Base-by-base conservation (phyloP, 2,329 filamentous ascomycete genomes). In the Hypoxylon rubiginosum region DNA sequence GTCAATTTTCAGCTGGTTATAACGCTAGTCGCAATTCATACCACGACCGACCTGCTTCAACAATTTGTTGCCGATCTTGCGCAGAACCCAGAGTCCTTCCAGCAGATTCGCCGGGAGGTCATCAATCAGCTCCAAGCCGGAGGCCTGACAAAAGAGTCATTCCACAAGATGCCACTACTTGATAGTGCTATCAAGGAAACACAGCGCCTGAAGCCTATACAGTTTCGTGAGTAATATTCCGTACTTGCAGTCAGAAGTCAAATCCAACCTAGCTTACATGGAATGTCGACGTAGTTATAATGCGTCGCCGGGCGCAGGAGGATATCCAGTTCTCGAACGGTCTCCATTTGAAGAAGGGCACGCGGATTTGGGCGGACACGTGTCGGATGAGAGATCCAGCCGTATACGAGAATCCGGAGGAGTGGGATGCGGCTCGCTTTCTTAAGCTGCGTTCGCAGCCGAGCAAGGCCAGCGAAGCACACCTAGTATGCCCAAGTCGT, bases 61-160 rank as follows among this genome's bases (percentile, higher is more conserved):
- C 79, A 46, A 62, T 76, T 28, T 43, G 68, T 86, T 32, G 79
- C 78, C 54, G 81, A 85, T 53, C 72, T 86, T 6, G 75, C 75
- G 2, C 69, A 77, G 26, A 68, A 73, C 13, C 82, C 81, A 0
- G 81, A 85, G 55, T 76, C 78, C 60, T 66, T 82, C 32, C 76
- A 82, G 30, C 76, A 77, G 4, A 68, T 84, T 19, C 78, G 83
- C 2, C 73, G 82, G n/a, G 83, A 85, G 67, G 81, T 83, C 10
- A 64, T 74, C 19, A 64, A 67, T 0, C 64, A 72, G 13, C 59
- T 75, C 3, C 50, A 58, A 17, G 50, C 57, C 15, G 66, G 68
- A 1, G 73, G 71, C 21, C 73, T 72, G 69, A 66, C 67, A 10
- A 76, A 72, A 54, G 51, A 63, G 8, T 67, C 73, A 2, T 68